phyloP scores from a whole-genome alignment of 495 filamentous ascomycete genomes.

The Rostrohypoxylon terebratum region DNA sequence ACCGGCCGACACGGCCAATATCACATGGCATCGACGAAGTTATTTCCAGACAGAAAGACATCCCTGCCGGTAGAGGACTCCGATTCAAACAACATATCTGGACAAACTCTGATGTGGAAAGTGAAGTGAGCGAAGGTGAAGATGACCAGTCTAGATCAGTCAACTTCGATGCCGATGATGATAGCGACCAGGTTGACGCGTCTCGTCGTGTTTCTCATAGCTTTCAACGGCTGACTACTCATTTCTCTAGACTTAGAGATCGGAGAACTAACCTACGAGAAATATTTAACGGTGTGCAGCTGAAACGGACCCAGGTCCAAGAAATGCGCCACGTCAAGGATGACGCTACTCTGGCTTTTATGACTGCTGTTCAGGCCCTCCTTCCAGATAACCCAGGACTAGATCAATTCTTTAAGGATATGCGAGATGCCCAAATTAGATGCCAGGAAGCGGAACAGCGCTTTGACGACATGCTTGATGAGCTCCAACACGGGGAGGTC shows the following conservation, averaged over 20 bases:
- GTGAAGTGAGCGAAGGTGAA: constrained; percentile 33
- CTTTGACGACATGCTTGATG: constrained; percentile 44
- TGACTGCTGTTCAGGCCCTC: constrained; percentile 44
- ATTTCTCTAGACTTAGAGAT: constrained; percentile 36
- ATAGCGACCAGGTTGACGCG: constrained; percentile 21
- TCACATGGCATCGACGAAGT: constrained; percentile 24
- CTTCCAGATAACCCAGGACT: constrained; percentile 33
- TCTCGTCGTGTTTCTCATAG: constrained; percentile 24
- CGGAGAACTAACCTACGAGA: constrained; percentile 37
- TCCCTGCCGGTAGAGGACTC: not conserved
- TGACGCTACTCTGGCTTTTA: constrained; percentile 44
- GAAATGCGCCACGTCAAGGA: constrained; percentile 42
- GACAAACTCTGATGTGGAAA: constrained; percentile 22
- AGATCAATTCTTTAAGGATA: constrained; percentile 40
- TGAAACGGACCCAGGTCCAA: constrained; percentile 38
- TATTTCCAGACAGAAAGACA: constrained; percentile 4
- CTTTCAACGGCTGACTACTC: constrained; percentile 32
- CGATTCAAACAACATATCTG: constrained; percentile 11
- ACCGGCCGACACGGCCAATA: constrained; percentile 13
- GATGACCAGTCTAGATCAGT: constrained; percentile 10
- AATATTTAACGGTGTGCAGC: constrained; percentile 36
- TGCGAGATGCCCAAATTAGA: constrained; percentile 40
- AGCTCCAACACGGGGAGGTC: constrained; percentile 36
- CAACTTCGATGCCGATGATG: constrained; percentile 19
- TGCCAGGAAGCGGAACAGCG: constrained; percentile 45